Base-by-base conservation (phyloP, 2,329 filamentous ascomycete genomes). In the Pseudocercospora fuligena region DNA sequence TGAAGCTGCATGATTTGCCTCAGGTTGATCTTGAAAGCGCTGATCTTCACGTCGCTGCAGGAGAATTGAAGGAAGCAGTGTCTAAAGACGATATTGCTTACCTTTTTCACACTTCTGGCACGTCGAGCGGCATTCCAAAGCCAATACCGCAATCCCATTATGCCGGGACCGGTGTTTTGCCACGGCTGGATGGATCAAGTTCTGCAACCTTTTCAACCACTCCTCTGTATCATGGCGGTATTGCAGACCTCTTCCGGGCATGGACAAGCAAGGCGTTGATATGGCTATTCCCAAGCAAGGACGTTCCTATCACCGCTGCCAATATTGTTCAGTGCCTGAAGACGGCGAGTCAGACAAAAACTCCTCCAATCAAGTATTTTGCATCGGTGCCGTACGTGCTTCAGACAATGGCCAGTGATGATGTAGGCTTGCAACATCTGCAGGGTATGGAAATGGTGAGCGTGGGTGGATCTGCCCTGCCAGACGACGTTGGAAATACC, bases 141-240 rank as follows among this genome's bases (percentile, higher is more conserved):
- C 86, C 87, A 0, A 89, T 90, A 0, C 82, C 83, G 0, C 87
- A 90, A 66, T 82, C 80, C 1, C 86, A 90, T 72, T 80, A 80
- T 54, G 85, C 81, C 11, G 86, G 84, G 2, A 82, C 88, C 3
- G 84, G 84, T 1, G 85, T 86, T 0, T 79, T 89, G 0, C 86
- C 87, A 7, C 76, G 76, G 2, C 81, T 89, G 8, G 69, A 72
- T 0, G 74, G 76, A 0, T 49, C 72, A 0, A 60, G 77, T 2
- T 73, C 78, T 2, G 84, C 86, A 0, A 89, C 87, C 0, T 90
- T 90, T 70, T 88, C 88, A 0, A 89, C 88, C 0, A 90, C 88
- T 2, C 88, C 89, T 0, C 79, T 90, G 0, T 90, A 89, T 69
- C 88, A 90, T 70, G 89, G 88, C 1, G 89, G 88, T 0, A 81